A percentile compares a stretch with the other conserved stretches of the same genome.
Evolutionary conservation across 73 alveolate species (phyloP).

Genomic region (Tetrahymena borealis): DNA sequence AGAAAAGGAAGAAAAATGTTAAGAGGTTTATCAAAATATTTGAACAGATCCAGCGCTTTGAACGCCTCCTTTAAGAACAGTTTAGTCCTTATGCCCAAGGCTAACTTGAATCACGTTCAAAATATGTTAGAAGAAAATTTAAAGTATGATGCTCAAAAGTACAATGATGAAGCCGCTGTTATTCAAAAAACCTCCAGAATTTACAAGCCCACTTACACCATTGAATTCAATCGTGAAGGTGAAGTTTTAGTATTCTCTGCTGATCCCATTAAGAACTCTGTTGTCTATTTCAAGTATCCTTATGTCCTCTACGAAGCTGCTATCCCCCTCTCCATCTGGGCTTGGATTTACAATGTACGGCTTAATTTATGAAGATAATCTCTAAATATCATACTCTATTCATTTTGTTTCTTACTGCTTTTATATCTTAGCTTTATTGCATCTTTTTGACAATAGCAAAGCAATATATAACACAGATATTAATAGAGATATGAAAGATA

Average conservation of each 20-base stretch:
- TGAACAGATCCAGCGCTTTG: not conserved
- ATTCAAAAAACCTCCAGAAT: conserved; percentile 60
- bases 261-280: conserved; percentile 62
- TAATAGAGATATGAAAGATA: not conserved
- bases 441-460: not conserved
- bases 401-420: not conserved
- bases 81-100: not conserved
- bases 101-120: conserved; percentile 17
- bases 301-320: conserved; percentile 54
- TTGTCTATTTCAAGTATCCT: conserved; percentile 73
- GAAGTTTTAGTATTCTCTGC: conserved; percentile 77
- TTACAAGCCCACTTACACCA: conserved; percentile 76
- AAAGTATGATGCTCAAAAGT: conserved; percentile 12
- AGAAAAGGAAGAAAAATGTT: not conserved
- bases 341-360: conserved; percentile 63
- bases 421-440: not conserved
- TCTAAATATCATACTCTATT: not conserved
- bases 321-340: conserved; percentile 69
- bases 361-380: too few species aligned
- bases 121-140: conserved; percentile 24
- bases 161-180: conserved; percentile 23
- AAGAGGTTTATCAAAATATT: not conserved
- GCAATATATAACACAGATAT: not conserved
- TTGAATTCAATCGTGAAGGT: conserved; percentile 85
- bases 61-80: not conserved